A percentile compares a stretch with the other conserved stretches of the same genome.
These are phyloP conservation scores for Zymoseptoria crescenta DNA, from an alignment of 2,329 filamentous ascomycete genomes.

Conservation along the genomic window DNA sequence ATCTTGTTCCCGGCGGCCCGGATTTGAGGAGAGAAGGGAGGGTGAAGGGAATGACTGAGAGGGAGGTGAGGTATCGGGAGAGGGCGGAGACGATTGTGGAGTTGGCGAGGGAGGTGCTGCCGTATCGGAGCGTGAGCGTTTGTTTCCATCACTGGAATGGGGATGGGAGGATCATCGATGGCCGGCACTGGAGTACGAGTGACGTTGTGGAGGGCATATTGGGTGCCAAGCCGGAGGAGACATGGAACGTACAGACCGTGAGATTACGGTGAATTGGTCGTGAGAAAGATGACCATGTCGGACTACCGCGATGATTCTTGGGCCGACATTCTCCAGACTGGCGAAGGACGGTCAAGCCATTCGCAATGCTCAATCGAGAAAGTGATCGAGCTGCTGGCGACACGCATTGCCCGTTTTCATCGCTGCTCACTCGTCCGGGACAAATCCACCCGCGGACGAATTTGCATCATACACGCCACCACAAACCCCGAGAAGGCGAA, in stretches of 20 bases:
- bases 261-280: neutral
- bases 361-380: too few relatives aligned
- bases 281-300: neutral
- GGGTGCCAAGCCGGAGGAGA: neutral
- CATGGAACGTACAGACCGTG: neutral
- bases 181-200: neutral
- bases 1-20: neutral
- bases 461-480: too few relatives aligned
- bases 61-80: neutral
- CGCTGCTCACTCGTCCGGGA: too few relatives aligned
- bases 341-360: too few relatives aligned
- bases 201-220: neutral
- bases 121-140: neutral
- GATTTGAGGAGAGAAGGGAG: neutral
- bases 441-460: too few relatives aligned
- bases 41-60: neutral
- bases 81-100: neutral
- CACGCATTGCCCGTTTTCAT: too few relatives aligned
- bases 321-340: too few relatives aligned
- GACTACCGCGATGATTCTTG: too few relatives aligned
- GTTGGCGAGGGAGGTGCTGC: neutral
- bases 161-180: neutral
- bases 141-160: neutral
- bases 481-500: too few relatives aligned
- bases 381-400: too few relatives aligned